phyloP scores from a whole-genome alignment of 73 alveolate genomes.

The Paramecium sexaurelia region DNA sequence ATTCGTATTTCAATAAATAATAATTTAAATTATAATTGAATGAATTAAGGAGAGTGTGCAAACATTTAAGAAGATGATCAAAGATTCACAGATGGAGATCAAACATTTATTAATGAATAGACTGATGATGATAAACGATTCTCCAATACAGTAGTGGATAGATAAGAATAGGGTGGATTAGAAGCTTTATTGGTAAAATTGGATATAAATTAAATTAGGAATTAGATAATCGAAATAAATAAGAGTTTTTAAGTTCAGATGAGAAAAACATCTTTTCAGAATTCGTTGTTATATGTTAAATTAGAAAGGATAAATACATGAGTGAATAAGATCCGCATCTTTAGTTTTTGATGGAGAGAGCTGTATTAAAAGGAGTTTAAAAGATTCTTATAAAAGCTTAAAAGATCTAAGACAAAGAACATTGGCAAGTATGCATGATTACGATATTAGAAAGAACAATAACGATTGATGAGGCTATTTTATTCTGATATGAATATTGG shows the following conservation, averaged over 20 bases:
- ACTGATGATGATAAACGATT: conserved; percentile 54
- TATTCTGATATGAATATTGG: conserved; percentile 34
- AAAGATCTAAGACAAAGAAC: conserved; percentile 18
- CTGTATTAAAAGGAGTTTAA: conserved; percentile 6
- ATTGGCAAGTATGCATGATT: conserved; percentile 6
- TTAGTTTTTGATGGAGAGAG: conserved; percentile 13
- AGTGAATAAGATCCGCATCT: conserved; percentile 36
- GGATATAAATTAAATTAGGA: neutral
- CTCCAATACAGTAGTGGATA: conserved; percentile 20
- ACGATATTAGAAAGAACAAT: neutral
- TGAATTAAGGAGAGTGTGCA: neutral
- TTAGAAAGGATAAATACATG: conserved; percentile 27
- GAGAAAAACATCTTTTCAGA: neutral
- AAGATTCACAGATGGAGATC: neutral
- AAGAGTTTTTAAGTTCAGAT: neutral
- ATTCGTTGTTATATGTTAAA: neutral
- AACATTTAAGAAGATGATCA: neutral
- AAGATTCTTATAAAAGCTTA: neutral
- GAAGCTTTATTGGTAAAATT: neutral
- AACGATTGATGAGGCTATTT: neutral
- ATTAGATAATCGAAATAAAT: neutral
- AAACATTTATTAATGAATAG: conserved; percentile 21
- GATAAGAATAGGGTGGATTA: neutral
- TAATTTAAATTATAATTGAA: neutral
- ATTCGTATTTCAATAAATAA: neutral